phyloP scores from a whole-genome alignment of 345 rosid genomes.

The Populus euphratica region DNA sequence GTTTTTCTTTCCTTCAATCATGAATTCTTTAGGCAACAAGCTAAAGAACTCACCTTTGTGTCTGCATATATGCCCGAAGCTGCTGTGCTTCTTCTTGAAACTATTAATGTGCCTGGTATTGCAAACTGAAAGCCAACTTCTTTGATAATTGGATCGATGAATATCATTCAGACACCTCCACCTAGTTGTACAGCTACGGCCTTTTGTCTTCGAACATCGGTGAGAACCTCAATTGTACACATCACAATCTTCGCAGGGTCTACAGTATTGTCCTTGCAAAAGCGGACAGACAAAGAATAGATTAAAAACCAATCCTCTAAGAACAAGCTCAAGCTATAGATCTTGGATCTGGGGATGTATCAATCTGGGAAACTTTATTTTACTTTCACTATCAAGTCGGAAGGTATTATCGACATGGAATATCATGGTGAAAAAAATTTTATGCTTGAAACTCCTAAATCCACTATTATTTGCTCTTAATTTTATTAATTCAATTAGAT shows the following conservation, averaged over 20 bases:
- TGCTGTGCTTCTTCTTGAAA: constrained; percentile 37
- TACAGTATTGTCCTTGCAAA: constrained; percentile 43
- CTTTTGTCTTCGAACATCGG: constrained; percentile 28
- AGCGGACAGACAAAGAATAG: constrained; percentile 23
- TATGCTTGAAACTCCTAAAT: too few species aligned
- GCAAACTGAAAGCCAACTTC: constrained; percentile 39
- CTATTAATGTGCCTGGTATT: constrained; percentile 34
- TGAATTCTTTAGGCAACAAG: not conserved
- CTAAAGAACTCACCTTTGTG: constrained; percentile 31
- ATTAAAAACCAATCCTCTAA: not conserved
- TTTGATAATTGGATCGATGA: constrained; percentile 32
- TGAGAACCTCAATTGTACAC: constrained; percentile 28
- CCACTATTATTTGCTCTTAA: too few species aligned
- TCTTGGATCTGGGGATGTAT: not conserved
- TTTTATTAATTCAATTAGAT: too few species aligned
- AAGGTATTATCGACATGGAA: too few species aligned
- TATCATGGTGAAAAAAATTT: too few species aligned
- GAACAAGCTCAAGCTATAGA: not conserved
- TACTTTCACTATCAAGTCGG: not conserved
- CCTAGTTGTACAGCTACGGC: constrained; percentile 26
- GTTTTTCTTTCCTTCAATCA: not conserved
- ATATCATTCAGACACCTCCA: constrained; percentile 47
- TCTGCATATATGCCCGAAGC: constrained; percentile 36
- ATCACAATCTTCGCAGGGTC: constrained; percentile 39
- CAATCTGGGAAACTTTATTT: not conserved